Evolutionary conservation across 2,329 filamentous ascomycete genomes (phyloP).

Genomic region (Calonectria multiphialidica): DNA sequence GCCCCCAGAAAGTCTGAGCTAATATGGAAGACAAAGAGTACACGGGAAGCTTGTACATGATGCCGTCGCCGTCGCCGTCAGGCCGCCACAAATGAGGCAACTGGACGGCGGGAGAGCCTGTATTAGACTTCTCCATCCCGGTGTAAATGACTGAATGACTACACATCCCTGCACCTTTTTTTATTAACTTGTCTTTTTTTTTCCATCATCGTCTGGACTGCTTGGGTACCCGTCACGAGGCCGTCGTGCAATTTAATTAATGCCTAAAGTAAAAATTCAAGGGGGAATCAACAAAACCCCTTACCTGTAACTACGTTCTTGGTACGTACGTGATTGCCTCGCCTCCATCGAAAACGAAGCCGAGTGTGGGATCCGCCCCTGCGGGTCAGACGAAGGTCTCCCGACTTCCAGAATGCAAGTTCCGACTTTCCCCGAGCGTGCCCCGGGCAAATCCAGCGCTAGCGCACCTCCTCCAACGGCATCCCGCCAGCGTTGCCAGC

Average conservation of each 20-base stretch:
- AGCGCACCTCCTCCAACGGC: slow-evolving; percentile 34
- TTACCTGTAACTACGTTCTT: slow-evolving; percentile 6
- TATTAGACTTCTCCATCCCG: slow-evolving; percentile 12
- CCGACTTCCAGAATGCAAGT: slow-evolving; percentile 40
- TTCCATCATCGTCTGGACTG: neutral
- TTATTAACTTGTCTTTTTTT: neutral
- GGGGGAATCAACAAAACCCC: neutral
- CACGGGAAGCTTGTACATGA: neutral
- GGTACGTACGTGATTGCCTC: slow-evolving; percentile 3
- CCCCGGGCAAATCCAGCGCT: slow-evolving; percentile 29
- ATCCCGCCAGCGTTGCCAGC: slow-evolving; percentile 36
- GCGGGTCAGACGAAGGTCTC: slow-evolving; percentile 39
- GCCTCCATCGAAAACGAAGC: neutral
- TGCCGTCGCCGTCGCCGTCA: neutral
- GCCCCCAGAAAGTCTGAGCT: slow-evolving; percentile 3
- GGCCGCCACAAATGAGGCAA: slow-evolving; percentile 1
- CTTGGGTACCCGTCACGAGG: neutral
- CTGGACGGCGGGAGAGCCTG: neutral
- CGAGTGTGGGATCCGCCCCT: slow-evolving; percentile 12
- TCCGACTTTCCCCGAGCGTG: slow-evolving; percentile 41
- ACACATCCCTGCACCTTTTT: neutral
- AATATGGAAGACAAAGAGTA: neutral
- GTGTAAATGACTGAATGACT: slow-evolving; percentile 9
- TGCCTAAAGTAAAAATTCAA: neutral
- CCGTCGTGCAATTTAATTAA: slow-evolving; percentile 2